phyloP scores from a whole-genome alignment of 192 early-diverging fungal species.

The Borealophlyctis nickersoniae region DNA sequence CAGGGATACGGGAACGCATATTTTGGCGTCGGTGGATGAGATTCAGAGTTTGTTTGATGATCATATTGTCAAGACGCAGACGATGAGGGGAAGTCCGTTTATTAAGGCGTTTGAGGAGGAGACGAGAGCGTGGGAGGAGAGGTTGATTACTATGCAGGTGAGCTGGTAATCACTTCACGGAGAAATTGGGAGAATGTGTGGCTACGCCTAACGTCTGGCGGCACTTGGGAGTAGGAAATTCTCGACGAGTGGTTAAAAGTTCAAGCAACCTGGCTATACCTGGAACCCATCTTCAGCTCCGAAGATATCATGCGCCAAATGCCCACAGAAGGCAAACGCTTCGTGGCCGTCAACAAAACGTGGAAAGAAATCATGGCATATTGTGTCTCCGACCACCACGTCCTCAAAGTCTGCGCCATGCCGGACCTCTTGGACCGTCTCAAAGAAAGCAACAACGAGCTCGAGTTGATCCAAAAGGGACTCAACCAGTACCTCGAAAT shows the following conservation, averaged over 20 bases:
- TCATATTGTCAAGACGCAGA: constrained; percentile 64
- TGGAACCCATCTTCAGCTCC: constrained; percentile 61
- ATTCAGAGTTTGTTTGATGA: constrained; percentile 62
- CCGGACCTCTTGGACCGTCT: constrained; percentile 51
- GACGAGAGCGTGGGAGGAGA: constrained; percentile 47
- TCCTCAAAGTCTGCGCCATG: constrained; percentile 51
- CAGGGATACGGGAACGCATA: constrained; percentile 61
- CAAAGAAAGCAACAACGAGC: constrained; percentile 53
- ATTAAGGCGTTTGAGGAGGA: constrained; percentile 64
- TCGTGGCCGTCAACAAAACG: constrained; percentile 57
- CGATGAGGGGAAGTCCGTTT: constrained; percentile 60
- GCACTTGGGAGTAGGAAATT: constrained; percentile 43
- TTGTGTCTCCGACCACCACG: constrained; percentile 41
- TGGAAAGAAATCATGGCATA: constrained; percentile 62
- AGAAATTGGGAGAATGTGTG: background rate
- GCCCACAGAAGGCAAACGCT: constrained; percentile 59
- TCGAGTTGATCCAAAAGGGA: constrained; percentile 63
- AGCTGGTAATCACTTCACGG: background rate
- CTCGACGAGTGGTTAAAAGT: constrained; percentile 64
- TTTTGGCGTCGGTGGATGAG: constrained; percentile 49
- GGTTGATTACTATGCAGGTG: constrained; percentile 52
- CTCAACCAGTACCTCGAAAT: constrained; percentile 62
- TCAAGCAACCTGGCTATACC: constrained; percentile 60
- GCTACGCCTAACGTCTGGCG: background rate
- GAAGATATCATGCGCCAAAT: constrained; percentile 68